Conservation (phyloP, 257 asterid species). For the Hygrophila difformis region DNA sequence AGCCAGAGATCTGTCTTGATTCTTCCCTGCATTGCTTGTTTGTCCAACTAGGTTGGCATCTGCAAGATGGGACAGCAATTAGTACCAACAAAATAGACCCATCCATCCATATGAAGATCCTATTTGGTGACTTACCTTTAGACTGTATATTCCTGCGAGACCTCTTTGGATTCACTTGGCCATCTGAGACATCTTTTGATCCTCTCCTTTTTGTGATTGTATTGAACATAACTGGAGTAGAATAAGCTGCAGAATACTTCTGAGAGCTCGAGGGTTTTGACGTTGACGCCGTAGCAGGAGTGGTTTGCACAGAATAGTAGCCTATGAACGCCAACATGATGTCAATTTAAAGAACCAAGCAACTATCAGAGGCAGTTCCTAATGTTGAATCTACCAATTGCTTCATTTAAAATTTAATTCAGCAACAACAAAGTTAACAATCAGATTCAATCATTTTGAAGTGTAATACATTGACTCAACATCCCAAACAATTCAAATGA, state of each 20-base stretch:
- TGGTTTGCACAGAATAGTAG: slow-evolving; percentile 27
- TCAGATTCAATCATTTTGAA: background rate
- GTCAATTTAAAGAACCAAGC: no score
- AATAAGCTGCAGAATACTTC: slow-evolving; percentile 24
- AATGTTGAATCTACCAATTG: slow-evolving; percentile 1
- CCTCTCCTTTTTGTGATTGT: slow-evolving; percentile 45
- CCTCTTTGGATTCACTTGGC: slow-evolving; percentile 36
- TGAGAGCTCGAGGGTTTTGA: slow-evolving; percentile 19
- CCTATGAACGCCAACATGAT: slow-evolving; percentile 23
- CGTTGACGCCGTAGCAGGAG: slow-evolving; percentile 38
- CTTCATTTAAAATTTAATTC: background rate
- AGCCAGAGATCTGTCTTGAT: slow-evolving; percentile 17
- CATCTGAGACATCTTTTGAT: slow-evolving; percentile 27
- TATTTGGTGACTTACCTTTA: slow-evolving; percentile 30
- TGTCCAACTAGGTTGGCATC: slow-evolving; percentile 24
- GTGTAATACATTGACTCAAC: background rate
- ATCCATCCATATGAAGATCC: no score
- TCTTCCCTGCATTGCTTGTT: slow-evolving; percentile 22
- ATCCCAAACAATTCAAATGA: background rate
- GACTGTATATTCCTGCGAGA: slow-evolving; percentile 35
- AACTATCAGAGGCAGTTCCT: no score
- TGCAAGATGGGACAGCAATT: slow-evolving; percentile 15
- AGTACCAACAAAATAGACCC: background rate
- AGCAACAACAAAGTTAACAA: background rate
- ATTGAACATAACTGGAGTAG: slow-evolving; percentile 34